Percentiles rank a stretch among this genome's conserved stretches.
Evolutionary conservation across 2,329 filamentous ascomycete species (phyloP).

Genomic region (Zymoseptoria brevis): DNA sequence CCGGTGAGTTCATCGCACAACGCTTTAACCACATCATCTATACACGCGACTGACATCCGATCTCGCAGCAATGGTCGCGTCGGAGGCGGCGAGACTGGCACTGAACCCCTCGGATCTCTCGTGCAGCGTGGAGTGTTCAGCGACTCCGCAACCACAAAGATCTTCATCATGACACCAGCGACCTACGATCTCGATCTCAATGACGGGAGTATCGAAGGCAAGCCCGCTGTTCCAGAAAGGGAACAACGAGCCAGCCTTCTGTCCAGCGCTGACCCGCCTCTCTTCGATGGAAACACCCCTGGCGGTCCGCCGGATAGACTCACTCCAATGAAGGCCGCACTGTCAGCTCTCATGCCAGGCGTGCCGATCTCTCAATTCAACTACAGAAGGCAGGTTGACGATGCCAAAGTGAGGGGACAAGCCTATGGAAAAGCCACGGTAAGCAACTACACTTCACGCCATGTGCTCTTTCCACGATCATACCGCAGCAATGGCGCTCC

Average conservation of each 20-base stretch:
- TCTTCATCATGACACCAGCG: slow-evolving; percentile 1
- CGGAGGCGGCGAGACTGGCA: background rate
- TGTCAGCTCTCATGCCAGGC: background rate
- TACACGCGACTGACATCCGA: background rate
- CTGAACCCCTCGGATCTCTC: background rate
- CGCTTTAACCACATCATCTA: background rate
- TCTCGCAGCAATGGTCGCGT: background rate
- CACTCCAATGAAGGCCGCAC: background rate
- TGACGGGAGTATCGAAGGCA: background rate
- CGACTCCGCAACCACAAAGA: background rate
- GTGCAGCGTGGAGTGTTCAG: background rate
- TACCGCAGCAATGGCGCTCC: too few relatives aligned
- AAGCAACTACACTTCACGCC: background rate
- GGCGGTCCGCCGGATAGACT: background rate
- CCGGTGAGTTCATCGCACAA: background rate
- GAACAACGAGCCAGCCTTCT: background rate
- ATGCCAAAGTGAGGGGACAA: background rate
- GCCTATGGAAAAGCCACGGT: background rate
- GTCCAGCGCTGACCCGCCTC: background rate
- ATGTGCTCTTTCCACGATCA: background rate
- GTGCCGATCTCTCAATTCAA: background rate
- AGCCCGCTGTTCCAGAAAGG: background rate
- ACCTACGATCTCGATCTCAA: background rate
- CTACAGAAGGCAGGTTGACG: background rate
- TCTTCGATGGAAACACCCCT: background rate